A percentile compares a stretch with the other conserved stretches of the same genome.
These are phyloP conservation scores for Penicillium psychrosexuale DNA, from an alignment of 2,329 filamentous ascomycete species.

Conservation along the genomic window DNA sequence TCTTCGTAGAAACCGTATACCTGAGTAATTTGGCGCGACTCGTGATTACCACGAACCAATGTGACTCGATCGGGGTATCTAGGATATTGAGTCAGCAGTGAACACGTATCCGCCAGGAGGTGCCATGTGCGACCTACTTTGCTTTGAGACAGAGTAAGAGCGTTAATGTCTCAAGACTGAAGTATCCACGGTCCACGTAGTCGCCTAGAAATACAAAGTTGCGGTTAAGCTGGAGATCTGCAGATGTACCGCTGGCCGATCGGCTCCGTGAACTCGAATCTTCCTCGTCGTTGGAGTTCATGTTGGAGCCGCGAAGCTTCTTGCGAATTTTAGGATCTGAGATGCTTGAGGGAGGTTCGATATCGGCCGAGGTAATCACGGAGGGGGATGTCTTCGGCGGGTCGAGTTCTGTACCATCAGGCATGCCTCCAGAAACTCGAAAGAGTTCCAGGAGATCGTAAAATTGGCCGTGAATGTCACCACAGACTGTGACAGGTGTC, in stretches of 20 bases:
- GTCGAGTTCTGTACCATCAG: constrained; percentile 71
- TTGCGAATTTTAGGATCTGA: constrained; percentile 82
- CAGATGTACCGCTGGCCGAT: constrained; percentile 31
- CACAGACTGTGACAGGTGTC: constrained; percentile 93
- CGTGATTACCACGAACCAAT: constrained; percentile 90
- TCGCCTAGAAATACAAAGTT: constrained; percentile 73
- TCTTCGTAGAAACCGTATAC: constrained; percentile 99
- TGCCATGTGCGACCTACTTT: constrained; percentile 49
- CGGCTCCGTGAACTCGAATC: constrained; percentile 28
- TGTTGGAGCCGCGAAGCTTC: constrained; percentile 63
- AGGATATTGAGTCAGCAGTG: not conserved
- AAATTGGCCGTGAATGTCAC: constrained; percentile 98
- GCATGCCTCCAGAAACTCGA: constrained; percentile 94
- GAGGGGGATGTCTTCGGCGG: constrained; percentile 65
- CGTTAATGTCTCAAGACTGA: constrained; percentile 70
- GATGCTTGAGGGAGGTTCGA: constrained; percentile 86
- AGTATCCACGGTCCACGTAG: constrained; percentile 72
- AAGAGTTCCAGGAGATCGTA: constrained; percentile 97
- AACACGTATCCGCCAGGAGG: not conserved
- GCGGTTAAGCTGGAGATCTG: constrained; percentile 52
- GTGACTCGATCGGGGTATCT: constrained; percentile 95
- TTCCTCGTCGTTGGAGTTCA: constrained; percentile 30
- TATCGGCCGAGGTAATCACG: constrained; percentile 83
- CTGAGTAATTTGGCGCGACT: constrained; percentile 93
- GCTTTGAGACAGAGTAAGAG: constrained; percentile 70